Conservation (phyloP, 2,329 filamentous ascomycete species). For the Cercospora beticola region DNA sequence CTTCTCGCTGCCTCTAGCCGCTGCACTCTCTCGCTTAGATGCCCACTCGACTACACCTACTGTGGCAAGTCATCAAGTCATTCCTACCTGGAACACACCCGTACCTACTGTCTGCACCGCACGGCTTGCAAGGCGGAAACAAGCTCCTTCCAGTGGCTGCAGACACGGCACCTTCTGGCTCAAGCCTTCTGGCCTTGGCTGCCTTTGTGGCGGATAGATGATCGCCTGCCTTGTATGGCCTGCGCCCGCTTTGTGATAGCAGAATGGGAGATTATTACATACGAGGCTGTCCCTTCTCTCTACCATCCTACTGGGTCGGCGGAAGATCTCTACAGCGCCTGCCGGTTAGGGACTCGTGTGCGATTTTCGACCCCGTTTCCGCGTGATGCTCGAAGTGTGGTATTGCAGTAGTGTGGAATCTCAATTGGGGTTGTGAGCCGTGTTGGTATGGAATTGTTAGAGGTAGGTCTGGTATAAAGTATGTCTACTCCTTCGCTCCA, state of each 20-base stretch:
- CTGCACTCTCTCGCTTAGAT: background rate
- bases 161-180: background rate
- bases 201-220: constrained; percentile 17
- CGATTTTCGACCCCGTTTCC: background rate
- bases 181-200: constrained; percentile 9
- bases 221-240: background rate
- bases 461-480: constrained; percentile 13
- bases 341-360: background rate
- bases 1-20: background rate
- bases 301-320: background rate
- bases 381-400: background rate
- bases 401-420: background rate
- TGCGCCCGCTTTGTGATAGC: background rate
- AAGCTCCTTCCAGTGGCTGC: constrained; percentile 1
- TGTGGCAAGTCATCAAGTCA: constrained; percentile 1
- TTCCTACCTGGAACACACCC: constrained; percentile 10
- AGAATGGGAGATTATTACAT: background rate
- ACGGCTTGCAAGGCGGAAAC: background rate
- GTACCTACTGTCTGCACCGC: background rate
- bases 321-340: background rate
- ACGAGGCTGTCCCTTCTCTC: background rate
- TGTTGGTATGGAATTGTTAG: background rate
- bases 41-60: background rate
- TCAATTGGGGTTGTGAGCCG: background rate
- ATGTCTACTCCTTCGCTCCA: background rate